Evolutionary conservation across 805 yeast species (phyloP).

Genomic region (Dipodascus albidus): DNA sequence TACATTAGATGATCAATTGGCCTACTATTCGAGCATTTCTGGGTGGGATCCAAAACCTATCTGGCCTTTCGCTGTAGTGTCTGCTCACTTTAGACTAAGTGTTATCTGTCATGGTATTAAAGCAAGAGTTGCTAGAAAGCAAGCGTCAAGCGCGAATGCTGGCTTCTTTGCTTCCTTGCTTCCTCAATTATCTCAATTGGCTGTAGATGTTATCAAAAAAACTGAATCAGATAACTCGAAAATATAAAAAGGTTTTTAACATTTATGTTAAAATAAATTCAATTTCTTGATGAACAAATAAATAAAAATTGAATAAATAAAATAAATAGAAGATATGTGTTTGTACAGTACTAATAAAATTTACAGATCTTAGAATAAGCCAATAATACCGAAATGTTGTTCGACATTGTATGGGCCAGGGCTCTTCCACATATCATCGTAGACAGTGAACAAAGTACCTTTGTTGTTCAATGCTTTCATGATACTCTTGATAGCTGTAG

Average conservation of each 20-base stretch:
- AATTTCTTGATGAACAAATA: neutral
- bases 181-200: slow-evolving; percentile 23
- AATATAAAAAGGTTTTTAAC: too few species aligned
- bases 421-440: slow-evolving; percentile 73
- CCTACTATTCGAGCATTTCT: slow-evolving; percentile 21
- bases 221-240: neutral
- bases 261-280: too few species aligned
- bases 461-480: slow-evolving; percentile 41
- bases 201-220: slow-evolving; percentile 14
- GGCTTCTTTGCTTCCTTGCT: slow-evolving; percentile 26
- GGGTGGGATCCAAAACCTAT: slow-evolving; percentile 33
- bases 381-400: slow-evolving; percentile 61
- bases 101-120: slow-evolving; percentile 56
- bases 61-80: slow-evolving; percentile 45
- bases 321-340: neutral
- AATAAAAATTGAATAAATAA: slow-evolving; percentile 1
- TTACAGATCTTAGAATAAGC: slow-evolving; percentile 15
- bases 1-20: slow-evolving; percentile 13
- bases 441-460: slow-evolving; percentile 64
- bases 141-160: slow-evolving; percentile 44
- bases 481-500: slow-evolving; percentile 52
- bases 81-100: slow-evolving; percentile 39
- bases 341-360: too few species aligned
- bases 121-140: slow-evolving; percentile 40
- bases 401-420: slow-evolving; percentile 82